phyloP scores from a whole-genome alignment of 306 rosid species.

The Prunus salicina region DNA sequence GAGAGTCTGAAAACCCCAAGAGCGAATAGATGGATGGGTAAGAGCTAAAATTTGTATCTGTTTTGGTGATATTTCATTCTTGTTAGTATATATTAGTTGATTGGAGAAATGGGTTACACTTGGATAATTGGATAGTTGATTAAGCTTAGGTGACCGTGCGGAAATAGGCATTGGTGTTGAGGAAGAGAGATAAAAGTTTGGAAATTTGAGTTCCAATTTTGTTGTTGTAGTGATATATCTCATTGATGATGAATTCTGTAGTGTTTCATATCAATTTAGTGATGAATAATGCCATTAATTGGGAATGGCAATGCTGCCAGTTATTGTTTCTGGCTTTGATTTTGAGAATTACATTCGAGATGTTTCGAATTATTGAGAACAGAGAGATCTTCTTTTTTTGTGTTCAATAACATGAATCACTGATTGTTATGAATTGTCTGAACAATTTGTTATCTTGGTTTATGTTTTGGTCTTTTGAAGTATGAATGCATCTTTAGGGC shows the following conservation, averaged over 20 bases:
- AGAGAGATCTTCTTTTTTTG: background rate
- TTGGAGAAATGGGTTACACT: conserved; percentile 11
- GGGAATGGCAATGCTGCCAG: conserved; percentile 8
- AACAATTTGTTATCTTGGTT: background rate
- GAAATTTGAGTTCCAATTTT: conserved; percentile 17
- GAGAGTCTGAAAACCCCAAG: conserved; percentile 20
- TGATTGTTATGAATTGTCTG: background rate
- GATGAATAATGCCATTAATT: conserved; percentile 29
- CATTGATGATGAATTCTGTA: background rate
- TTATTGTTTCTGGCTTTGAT: background rate
- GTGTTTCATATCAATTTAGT: background rate
- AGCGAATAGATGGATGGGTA: conserved; percentile 41
- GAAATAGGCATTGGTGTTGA: conserved; percentile 7
- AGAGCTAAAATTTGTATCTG: conserved; percentile 6
- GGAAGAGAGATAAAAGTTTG: background rate
- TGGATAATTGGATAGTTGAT: conserved; percentile 9
- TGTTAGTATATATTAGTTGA: conserved; percentile 12
- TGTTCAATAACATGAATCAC: background rate
- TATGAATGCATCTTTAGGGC: background rate
- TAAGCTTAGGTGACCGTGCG: conserved; percentile 1
- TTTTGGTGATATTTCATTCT: background rate
- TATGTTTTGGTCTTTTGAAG: background rate
- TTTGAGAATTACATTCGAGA: background rate
- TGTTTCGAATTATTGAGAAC: background rate
- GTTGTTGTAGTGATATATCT: conserved; percentile 19